phyloP scores from a whole-genome alignment of 2,329 filamentous ascomycete genomes.

The Pseudohalonectria lignicola region DNA sequence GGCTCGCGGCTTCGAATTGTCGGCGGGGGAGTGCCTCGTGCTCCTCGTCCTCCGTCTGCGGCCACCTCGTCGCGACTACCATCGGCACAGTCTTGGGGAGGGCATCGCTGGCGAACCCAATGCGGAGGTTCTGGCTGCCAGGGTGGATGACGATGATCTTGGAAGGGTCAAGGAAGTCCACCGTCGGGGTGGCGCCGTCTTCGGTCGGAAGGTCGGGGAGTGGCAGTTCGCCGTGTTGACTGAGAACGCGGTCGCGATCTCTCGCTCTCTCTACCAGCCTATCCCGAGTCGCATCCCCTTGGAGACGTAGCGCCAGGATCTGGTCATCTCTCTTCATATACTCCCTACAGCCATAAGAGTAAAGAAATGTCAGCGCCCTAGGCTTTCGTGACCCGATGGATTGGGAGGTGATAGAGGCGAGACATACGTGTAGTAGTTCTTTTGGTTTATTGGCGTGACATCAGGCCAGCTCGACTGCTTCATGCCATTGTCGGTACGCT shows the following conservation, averaged over 20 bases:
- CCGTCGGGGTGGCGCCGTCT: slow-evolving; percentile 41
- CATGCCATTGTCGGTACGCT: slow-evolving; percentile 97
- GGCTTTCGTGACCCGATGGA: neutral
- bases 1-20: slow-evolving; percentile 48
- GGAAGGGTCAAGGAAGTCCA: slow-evolving; percentile 61
- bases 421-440: slow-evolving; percentile 94
- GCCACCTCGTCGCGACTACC: slow-evolving; percentile 72
- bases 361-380: slow-evolving; percentile 13
- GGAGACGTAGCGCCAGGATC: slow-evolving; percentile 76
- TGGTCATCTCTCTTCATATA: slow-evolving; percentile 98
- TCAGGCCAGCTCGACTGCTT: slow-evolving; percentile 90
- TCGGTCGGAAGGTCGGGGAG: slow-evolving; percentile 47
- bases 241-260: slow-evolving; percentile 76
- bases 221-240: slow-evolving; percentile 58
- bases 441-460: slow-evolving; percentile 91
- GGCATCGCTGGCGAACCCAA: slow-evolving; percentile 92
- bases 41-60: slow-evolving; percentile 73
- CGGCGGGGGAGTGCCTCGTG: slow-evolving; percentile 65
- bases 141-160: slow-evolving; percentile 93
- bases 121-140: slow-evolving; percentile 88
- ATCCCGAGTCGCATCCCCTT: slow-evolving; percentile 77
- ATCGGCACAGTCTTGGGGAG: slow-evolving; percentile 90
- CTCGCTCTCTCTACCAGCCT: slow-evolving; percentile 76
- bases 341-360: slow-evolving; percentile 59
- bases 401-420: neutral